Base-by-base conservation (phyloP, 78 protist genomes). In the Ministeria vibrans region DNA sequence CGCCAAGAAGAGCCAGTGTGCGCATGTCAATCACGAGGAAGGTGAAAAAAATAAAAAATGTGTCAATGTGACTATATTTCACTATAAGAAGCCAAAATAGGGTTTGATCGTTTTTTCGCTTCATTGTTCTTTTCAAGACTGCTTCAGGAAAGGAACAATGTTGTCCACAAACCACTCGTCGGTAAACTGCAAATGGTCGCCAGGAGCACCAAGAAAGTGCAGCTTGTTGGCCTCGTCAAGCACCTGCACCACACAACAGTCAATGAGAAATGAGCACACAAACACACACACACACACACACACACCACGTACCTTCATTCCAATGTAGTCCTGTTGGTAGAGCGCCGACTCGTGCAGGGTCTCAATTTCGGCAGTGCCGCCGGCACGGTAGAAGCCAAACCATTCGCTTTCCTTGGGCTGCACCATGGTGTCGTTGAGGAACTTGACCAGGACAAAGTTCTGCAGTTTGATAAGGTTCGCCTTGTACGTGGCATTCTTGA, bases 391-490 rank as follows among this genome's bases (percentile, higher is more conserved):
- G 39, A 25, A n/a, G 39, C 66, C 85, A 72, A 81, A 71, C 41
- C 36, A 44, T 27, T 86, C 90, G 36, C 76, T 44, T 44, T 86
- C 93, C 38, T 85, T 66, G 49, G 93, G 93, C 30, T 77, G 23
- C 1, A 90, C 93, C 69, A 86, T 86, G 0, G 90, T 86, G 68
- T 90, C 93, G 23, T 83, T 49, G 13, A 45, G 22, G 77, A 90
- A 90, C 42, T 41, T 38, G 34, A 84, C 86, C 83, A 85, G 51
- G 43, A 83, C 89, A 32, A 89, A 82, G 36, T 83, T 64, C 46
- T 87, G 78, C 2, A 87, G 32, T 32, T 62, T 39, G 49, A 70
- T 23, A 32, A 83, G 71, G 61, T 83, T 87, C 30, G 34, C 71
- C 18, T 80, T 77, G 87, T 88, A 88, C 43, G 88, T 84, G n/a